Evolutionary conservation across 352 stramenopile species (phyloP), one percentile per base, ranked within the genome.

Genomic region (Phytophthora palmivora): DNA sequence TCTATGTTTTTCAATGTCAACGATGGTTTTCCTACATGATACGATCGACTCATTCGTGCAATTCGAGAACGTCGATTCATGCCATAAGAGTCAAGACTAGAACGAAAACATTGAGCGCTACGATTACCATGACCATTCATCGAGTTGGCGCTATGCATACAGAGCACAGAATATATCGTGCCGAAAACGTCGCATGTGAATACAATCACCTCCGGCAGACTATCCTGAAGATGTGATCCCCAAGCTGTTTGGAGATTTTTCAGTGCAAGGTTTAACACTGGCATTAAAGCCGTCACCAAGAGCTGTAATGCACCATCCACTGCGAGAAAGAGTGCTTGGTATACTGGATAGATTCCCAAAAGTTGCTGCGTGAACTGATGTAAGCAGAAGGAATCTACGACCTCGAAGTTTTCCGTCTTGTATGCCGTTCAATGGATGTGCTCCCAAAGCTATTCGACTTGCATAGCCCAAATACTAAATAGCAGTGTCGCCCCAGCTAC

Each of bases 111-210:
- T 65, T 64, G 39, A 72, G 16, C 12, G 15, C 33, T 15, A 67
- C 16, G 1, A 37, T 52, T 3, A 63, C 21, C 0, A 22, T 11
- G 6, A 68, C 64, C 44, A 66, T 30, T 60, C 24, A 69, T 41
- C 5, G 58, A 59, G 15, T 72, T 72, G 2, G 63, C 37, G 16
- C 50, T 63, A 36, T 58, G 58, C 58, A 73, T 69, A 9, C 64
- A 73, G 0, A 69, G 43, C 2, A 73, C 32, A 14, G 52, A 70
- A 30, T 78, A 80, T 26, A 80, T 60, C 1, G 72, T 42, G 28
- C 61, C 68, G 41, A 80, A 80, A 14, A 72, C 39, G 4, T 78
- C 68, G 18, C 66, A 39, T 0, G 49, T 67, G 21, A 78, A 73
- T 3, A 71, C 66, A 26, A 75, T 45, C 12, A 59, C 65, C 22